Evolutionary conservation across 2,329 filamentous ascomycete genomes (phyloP).

Genomic region (Colletotrichum plurivorum): DNA sequence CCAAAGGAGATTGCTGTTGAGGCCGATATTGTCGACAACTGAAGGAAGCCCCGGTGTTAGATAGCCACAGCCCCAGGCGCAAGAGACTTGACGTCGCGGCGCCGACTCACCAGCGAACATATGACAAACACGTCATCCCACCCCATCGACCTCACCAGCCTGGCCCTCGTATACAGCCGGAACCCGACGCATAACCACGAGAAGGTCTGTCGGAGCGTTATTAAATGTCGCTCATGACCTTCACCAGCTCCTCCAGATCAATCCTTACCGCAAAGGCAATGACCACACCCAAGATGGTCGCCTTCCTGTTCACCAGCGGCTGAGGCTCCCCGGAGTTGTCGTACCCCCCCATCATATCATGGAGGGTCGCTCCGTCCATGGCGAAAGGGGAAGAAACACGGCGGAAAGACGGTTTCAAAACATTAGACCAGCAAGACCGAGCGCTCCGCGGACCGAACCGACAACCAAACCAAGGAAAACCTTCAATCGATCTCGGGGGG

Average conservation of each 20-base stretch:
- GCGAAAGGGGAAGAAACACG: constrained; percentile 1
- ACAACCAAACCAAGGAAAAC: background rate
- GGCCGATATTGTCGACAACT: constrained; percentile 22
- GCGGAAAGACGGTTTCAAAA: background rate
- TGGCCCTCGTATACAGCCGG: constrained; percentile 47
- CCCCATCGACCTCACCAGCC: constrained; percentile 47
- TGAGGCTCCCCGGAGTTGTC: constrained; percentile 46
- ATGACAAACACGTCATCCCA: constrained; percentile 55
- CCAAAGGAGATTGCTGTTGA: constrained; percentile 26
- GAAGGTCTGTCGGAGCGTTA: constrained; percentile 41
- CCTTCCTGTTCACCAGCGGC: constrained; percentile 46
- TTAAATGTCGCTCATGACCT: too few relatives aligned
- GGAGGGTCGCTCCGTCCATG: constrained; percentile 31
- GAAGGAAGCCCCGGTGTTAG: background rate
- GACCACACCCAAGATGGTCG: constrained; percentile 47
- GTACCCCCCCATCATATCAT: constrained; percentile 15
- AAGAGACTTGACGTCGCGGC: constrained; percentile 13
- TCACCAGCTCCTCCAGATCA: background rate
- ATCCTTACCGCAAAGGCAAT: constrained; percentile 48
- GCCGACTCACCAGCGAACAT: constrained; percentile 47
- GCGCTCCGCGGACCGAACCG: too few relatives aligned
- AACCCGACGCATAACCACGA: constrained; percentile 49
- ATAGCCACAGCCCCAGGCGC: too few relatives aligned
- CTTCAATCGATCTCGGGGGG: too few relatives aligned
- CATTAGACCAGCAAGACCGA: constrained; percentile 6